Evolutionary conservation across 345 rosid genomes (phyloP).

Genomic region (Citrus cavaleriei): DNA sequence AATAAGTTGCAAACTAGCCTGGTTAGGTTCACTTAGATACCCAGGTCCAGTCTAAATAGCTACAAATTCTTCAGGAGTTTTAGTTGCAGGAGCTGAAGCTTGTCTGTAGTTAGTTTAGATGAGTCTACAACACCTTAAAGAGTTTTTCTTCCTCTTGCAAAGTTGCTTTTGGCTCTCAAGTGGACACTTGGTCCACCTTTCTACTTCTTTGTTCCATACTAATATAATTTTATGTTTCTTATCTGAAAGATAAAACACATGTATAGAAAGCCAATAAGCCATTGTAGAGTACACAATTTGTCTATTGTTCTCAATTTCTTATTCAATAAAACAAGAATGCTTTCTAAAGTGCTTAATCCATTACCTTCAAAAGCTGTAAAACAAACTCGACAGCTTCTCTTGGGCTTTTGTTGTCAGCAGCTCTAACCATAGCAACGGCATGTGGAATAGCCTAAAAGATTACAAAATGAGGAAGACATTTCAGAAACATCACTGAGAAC

Average conservation of each 20-base stretch:
- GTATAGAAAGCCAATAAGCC: not conserved
- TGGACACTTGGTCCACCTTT: not conserved
- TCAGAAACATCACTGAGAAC: not conserved
- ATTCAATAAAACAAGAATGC: not conserved
- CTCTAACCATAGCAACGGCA: slow-evolving; percentile 85
- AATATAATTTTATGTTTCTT: not conserved
- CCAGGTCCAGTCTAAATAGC: not conserved
- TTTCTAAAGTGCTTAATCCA: not conserved
- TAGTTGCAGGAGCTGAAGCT: not conserved
- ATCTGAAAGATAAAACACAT: not conserved
- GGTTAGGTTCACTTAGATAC: not conserved
- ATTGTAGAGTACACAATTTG: not conserved
- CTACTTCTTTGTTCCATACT: not conserved
- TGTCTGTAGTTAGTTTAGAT: not conserved
- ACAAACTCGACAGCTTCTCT: slow-evolving; percentile 97
- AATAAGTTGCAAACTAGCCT: not conserved
- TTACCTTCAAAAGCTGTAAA: slow-evolving; percentile 90
- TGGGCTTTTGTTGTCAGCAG: slow-evolving; percentile 86
- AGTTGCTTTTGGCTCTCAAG: not conserved
- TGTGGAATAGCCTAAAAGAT: slow-evolving; percentile 78
- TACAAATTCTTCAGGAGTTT: not conserved
- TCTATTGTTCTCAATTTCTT: not conserved
- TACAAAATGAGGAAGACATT: slow-evolving; percentile 8
- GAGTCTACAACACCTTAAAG: not conserved
- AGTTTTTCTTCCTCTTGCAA: not conserved